Evolutionary conservation across 768 basidiomycete genomes (phyloP), one percentile per base, ranked within the genome.

Genomic region (Lactifluus volemus): DNA sequence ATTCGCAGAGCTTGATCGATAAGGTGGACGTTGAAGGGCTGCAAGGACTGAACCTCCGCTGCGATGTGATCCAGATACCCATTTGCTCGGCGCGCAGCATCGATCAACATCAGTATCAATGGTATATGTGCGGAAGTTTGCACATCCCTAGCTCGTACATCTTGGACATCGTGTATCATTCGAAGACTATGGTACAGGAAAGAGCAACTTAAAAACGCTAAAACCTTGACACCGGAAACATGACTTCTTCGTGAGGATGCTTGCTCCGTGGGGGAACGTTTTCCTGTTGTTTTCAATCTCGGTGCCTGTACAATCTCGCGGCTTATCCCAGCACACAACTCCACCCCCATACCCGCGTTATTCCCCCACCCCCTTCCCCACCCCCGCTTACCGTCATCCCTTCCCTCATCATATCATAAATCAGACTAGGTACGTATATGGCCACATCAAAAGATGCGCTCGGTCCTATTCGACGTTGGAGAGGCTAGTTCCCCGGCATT

Each of bases 121-220:
- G 11, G 38, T 19, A 15, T 32, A 15, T n/a, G 25, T 45, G 5
- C 42, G 36, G 29, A 29, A 21, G 12, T 34, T 6, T 17, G 39
- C 49, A 30, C 12, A 25, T 36, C 21, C 21, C 19, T 25, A 12
- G 11, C 32, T 32, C 42, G n/a, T 14, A 45, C 50, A 17, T 45
- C 21, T n/a, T 15, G 41, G 9, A 36, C 19, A 45, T 34, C 30
- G 50, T 42, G 45, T 36, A 25, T 34, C 32, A 52, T 42, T 45
- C 15, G 29, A 51, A 45, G 58, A 3, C 50, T 41, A 21, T 52
- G 32, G 10, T 52, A 5, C 42, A 49, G 39, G 59, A 60, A 50
- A 56, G 42, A 25, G 36, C 19, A 61, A 56, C 60, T 32, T 61
- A 61, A 61, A 25, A 61, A 61, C 38, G 44, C 30, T 61, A 50